These are phyloP conservation scores for Aspergillus novoparasiticus DNA, from an alignment of 2,329 filamentous ascomycete genomes.

Conservation along the genomic window DNA sequence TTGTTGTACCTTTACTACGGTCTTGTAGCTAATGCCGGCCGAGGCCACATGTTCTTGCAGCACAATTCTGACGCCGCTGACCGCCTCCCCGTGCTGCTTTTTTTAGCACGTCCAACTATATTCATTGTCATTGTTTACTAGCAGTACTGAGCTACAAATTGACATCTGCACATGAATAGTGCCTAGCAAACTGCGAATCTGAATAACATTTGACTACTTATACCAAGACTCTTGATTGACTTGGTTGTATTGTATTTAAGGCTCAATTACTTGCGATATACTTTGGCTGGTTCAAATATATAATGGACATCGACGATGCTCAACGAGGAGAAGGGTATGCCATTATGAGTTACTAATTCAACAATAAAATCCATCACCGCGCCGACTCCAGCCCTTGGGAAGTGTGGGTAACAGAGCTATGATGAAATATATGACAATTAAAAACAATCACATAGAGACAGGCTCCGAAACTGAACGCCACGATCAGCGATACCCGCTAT, in stretches of 20 bases:
- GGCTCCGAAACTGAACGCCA: background rate
- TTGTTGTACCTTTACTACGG: background rate
- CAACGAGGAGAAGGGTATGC: background rate
- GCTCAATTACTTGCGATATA: background rate
- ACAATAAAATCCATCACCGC: background rate
- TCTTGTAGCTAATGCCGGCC: conserved; percentile 13
- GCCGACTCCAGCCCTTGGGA: background rate
- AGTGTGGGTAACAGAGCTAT: background rate
- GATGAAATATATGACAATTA: background rate
- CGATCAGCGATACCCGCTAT: background rate
- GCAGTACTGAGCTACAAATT: background rate
- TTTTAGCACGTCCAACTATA: background rate
- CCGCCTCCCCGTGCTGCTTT: conserved; percentile 30
- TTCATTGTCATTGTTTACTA: background rate
- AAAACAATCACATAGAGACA: background rate
- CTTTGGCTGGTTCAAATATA: background rate
- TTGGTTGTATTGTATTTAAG: background rate
- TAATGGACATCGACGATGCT: background rate
- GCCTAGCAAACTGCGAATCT: background rate
- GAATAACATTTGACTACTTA: background rate
- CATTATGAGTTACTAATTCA: conserved; percentile 2
- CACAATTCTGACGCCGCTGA: conserved; percentile 36
- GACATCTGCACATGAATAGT: background rate
- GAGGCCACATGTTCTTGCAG: conserved; percentile 39
- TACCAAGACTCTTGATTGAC: too few species aligned